Evolutionary conservation across 208 protist species (phyloP).

Genomic region (Trypanosoma scelopori): DNA sequence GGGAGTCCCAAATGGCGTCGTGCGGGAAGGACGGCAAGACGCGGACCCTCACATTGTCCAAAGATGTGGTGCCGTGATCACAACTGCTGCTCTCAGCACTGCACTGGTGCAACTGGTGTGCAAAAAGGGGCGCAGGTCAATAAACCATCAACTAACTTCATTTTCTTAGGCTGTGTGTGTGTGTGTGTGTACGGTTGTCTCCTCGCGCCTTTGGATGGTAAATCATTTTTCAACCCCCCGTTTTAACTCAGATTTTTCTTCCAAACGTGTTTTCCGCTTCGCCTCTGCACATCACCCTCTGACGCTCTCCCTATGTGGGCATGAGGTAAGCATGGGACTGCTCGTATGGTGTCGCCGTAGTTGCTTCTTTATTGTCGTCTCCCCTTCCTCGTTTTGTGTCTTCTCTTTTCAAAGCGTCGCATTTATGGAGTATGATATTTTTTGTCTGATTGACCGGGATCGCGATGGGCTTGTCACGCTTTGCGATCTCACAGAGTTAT

Average conservation of each 20-base stretch:
- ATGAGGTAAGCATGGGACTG: too few relatives aligned
- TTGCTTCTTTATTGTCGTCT: too few relatives aligned
- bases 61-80: conserved; percentile 21
- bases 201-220: neutral
- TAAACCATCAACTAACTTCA: neutral
- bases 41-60: conserved; percentile 51
- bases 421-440: conserved; percentile 20
- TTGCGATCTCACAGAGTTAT: conserved; percentile 4
- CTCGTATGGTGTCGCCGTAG: too few relatives aligned
- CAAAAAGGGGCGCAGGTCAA: too few relatives aligned
- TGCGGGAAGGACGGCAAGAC: conserved; percentile 86
- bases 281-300: too few relatives aligned
- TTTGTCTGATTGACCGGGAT: conserved; percentile 16
- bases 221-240: too few relatives aligned
- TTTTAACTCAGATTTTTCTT: neutral
- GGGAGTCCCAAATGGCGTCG: conserved; percentile 55
- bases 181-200: conserved; percentile 10
- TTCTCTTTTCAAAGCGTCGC: conserved; percentile 1
- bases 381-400: too few relatives aligned
- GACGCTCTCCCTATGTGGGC: too few relatives aligned
- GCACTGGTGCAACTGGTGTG: too few relatives aligned
- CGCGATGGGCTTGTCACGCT: conserved; percentile 9
- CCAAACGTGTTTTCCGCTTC: neutral
- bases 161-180: neutral
- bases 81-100: neutral